Evolutionary conservation across 2,329 filamentous ascomycete species (phyloP), one percentile per base, ranked within the genome.

Genomic region (Graphilbum ipis-grandicollis): DNA sequence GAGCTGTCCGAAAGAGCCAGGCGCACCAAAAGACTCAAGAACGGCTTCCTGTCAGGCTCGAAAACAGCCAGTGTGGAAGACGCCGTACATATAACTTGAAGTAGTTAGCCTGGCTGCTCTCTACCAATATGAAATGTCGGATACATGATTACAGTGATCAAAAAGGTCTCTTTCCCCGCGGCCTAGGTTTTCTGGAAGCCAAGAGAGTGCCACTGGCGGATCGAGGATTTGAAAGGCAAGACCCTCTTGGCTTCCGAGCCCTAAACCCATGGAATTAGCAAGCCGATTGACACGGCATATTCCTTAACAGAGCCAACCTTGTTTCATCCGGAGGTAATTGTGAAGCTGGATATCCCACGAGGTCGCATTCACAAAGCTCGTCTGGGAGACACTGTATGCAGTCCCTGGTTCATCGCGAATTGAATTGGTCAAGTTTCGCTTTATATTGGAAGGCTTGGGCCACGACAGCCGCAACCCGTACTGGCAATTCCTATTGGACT

Each of bases 401-500:
- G 31, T 18, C n/a, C 25, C 19, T 5, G 14, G 9, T 8, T 17
- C 31, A n/a, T 34, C 18, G 18, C 4, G 31, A 15, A 34, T 7
- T 14, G 23, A 23, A 23, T 38, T 18, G 17, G 31, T 38, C 36
- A 33, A 34, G 31, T 31, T 38, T 23, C 36, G 36, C 19, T 34
- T 38, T 13, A 31, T 9, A 19, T 38, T 38, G 17, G 23, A 6
- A 6, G 23, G 14, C 19, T 34, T 38, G 2, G 36, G 36, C 36
- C 36, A 38, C 23, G 36, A 38, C 17, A 38, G 26, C 25, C 36
- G 36, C 31, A 38, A n/a, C 18, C 36, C 36, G n/a, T 38, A 38
- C 36, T 30, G 31, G n/a, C 36, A 38, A 8, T 8, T 7, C 21
- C 26, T 29, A 18, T 23, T 22, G 14, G 36, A 34, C 31, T 21